Evolutionary conservation across 2,329 filamentous ascomycete genomes (phyloP).

Genomic region (Sporothrix euskadiensis): DNA sequence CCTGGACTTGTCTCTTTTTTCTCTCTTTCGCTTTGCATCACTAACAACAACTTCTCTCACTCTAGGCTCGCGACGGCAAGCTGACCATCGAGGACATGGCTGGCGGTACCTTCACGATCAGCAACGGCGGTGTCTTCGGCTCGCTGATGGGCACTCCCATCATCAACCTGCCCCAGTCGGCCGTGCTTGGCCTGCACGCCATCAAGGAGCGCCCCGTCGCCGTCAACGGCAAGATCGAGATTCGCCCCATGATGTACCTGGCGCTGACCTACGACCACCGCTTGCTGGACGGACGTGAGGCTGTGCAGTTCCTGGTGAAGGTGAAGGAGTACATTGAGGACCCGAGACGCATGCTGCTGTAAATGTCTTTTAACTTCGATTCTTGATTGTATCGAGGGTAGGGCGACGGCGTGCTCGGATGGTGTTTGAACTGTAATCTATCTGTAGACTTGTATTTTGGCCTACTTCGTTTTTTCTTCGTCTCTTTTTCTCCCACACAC

Average conservation of each 20-base stretch:
- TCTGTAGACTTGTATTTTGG: slow-evolving; percentile 26
- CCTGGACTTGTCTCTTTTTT: not conserved
- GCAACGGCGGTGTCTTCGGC: slow-evolving; percentile 95
- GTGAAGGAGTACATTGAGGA: slow-evolving; percentile 98
- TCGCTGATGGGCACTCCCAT: slow-evolving; percentile 97
- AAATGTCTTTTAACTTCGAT: slow-evolving; percentile 29
- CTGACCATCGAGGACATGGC: slow-evolving; percentile 99
- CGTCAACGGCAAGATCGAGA: slow-evolving; percentile 90
- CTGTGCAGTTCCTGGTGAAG: slow-evolving; percentile 94
- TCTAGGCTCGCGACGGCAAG: slow-evolving; percentile 86
- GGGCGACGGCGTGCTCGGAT: not conserved
- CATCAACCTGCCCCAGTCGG: slow-evolving; percentile 93
- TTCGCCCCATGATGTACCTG: slow-evolving; percentile 99
- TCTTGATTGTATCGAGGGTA: not conserved
- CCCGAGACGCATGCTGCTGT: slow-evolving; percentile 83
- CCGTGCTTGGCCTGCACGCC: slow-evolving; percentile 88
- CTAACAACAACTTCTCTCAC: slow-evolving; percentile 20
- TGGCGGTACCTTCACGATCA: slow-evolving; percentile 96
- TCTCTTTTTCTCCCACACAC: not conserved
- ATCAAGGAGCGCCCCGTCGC: slow-evolving; percentile 93
- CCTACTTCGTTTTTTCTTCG: not conserved
- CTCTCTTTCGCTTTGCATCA: not conserved
- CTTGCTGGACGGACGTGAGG: slow-evolving; percentile 90
- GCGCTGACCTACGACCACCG: slow-evolving; percentile 97
- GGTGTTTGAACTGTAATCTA: slow-evolving; percentile 12